Base-by-base conservation (phyloP, 768 basidiomycete genomes). In the Glaciozyma antarctica region DNA sequence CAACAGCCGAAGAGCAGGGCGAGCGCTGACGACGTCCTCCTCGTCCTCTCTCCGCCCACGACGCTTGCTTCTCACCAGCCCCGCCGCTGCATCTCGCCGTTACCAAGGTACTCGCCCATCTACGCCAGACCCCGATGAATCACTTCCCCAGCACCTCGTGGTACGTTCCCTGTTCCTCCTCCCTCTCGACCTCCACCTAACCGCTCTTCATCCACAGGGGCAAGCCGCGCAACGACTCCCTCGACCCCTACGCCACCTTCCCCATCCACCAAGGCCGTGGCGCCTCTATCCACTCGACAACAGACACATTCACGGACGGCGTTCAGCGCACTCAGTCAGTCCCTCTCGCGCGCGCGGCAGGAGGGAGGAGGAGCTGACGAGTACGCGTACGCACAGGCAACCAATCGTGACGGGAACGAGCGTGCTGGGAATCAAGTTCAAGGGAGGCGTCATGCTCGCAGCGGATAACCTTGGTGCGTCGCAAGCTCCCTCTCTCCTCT, bases 401-500 rank as follows among this genome's bases (percentile, higher is more conserved):
- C 95, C 95, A 15, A 86, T 98, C 66, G 90, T 97, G 13, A 98
- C 94, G 0, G 95, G 94, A 64, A 93, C 94, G n/a, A 89, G 87
- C 63, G 91, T 99, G 8, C 82, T 99, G 43, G 95, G 88, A 3
- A 81, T 99, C 77, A 88, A 89, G 78, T 98, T 83, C 82, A 91
- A 93, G 77, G 91, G 90, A 73, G 95, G 95, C 13, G 84, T 99
- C 70, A 94, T 99, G 89, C 85, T 99, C 81, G 92, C 95, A 38
- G 92, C 95, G 45, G 95, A 99, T 81, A 97, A 87, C 74, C 86
- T 98, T 58, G 93, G 93, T 93, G 67, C 62, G 83, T 68, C 41
- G 47, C 24, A 17, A 53, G 49, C 49, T n/a, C 49, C 13, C 13
- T 9, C 53, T 32, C 28, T 24, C 15, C 28, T 24, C 15, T 17